Evolutionary conservation across 164 flowering plant genomes (phyloP).

Genomic region (Stephania yunnanensis): DNA sequence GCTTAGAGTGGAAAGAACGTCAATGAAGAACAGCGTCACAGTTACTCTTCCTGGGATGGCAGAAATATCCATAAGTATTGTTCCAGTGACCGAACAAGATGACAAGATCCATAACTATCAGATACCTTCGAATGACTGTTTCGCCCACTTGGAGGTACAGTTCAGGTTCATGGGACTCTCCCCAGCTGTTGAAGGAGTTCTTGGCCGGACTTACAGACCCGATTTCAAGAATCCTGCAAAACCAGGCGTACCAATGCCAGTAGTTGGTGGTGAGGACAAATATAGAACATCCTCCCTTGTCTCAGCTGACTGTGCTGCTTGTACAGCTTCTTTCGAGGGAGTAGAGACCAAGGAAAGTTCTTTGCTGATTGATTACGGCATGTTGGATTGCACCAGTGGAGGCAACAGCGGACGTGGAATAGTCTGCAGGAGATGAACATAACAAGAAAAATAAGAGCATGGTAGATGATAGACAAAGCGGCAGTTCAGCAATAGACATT

Average conservation of each 20-base stretch:
- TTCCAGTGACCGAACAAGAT: slow-evolving; percentile 40
- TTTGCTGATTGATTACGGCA: slow-evolving; percentile 29
- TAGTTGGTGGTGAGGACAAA: slow-evolving; percentile 67
- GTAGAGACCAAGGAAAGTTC: slow-evolving; percentile 12
- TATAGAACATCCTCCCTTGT: slow-evolving; percentile 53
- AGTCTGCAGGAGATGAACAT: slow-evolving; percentile 50
- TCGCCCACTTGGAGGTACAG: slow-evolving; percentile 72
- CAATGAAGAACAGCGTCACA: slow-evolving; percentile 28
- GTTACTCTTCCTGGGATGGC: slow-evolving; percentile 28
- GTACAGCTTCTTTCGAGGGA: slow-evolving; percentile 39
- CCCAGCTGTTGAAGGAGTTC: slow-evolving; percentile 62
- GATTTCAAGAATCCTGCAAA: slow-evolving; percentile 62
- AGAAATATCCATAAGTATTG: slow-evolving; percentile 37
- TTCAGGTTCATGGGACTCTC: slow-evolving; percentile 57
- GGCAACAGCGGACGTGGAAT: slow-evolving; percentile 43
- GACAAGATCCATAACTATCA: slow-evolving; percentile 50
- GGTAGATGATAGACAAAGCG: not conserved
- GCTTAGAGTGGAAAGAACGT: slow-evolving; percentile 31
- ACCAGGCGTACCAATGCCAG: slow-evolving; percentile 71
- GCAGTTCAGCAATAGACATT: not conserved
- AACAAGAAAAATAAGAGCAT: not conserved
- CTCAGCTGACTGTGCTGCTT: slow-evolving; percentile 42
- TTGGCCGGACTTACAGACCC: slow-evolving; percentile 65
- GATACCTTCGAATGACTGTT: slow-evolving; percentile 62
- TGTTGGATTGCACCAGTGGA: slow-evolving; percentile 46